Percentiles rank a stretch among this genome's conserved stretches.
Conservation (phyloP, 192 early-diverging fungal genomes). For the Haplosporangium gracile region DNA sequence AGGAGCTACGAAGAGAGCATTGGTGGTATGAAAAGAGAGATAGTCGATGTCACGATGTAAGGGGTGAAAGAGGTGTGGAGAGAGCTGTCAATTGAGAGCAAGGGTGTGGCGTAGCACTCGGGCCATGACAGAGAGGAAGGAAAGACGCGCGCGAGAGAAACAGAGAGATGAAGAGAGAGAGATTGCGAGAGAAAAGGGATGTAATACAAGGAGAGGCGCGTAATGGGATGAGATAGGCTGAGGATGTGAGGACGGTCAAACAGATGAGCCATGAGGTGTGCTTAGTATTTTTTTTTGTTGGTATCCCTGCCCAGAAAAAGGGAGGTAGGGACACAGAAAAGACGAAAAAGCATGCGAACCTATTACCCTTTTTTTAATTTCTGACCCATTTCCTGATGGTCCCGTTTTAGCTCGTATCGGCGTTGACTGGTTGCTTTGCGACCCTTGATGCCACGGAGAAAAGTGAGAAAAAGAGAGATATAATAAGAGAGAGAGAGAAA, state of each 20-base stretch:
- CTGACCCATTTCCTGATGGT: not conserved
- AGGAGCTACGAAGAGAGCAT: not conserved
- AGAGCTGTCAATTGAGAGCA: slow-evolving; percentile 4
- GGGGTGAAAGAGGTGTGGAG: slow-evolving; percentile 2
- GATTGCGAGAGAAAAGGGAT: not conserved
- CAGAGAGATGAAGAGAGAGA: not conserved
- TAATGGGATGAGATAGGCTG: not conserved
- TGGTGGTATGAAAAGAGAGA: not conserved
- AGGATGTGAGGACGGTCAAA: not conserved
- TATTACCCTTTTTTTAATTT: not conserved
- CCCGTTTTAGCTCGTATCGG: not conserved
- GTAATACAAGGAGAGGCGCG: not conserved
- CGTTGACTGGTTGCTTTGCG: not conserved
- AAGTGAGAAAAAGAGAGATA: not conserved
- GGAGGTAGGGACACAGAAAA: not conserved
- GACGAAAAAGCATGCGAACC: not conserved
- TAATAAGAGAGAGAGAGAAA: not conserved
- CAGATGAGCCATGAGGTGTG: not conserved
- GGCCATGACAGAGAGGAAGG: not conserved
- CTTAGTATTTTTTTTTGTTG: not conserved
- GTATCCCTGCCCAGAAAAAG: not conserved
- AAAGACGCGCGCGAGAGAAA: not conserved
- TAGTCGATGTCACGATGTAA: not conserved
- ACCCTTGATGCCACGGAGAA: not conserved
- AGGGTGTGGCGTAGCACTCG: not conserved